Evolutionary conservation across 768 basidiomycete species (phyloP).

Genomic region (Flagelloscypha sp.): DNA sequence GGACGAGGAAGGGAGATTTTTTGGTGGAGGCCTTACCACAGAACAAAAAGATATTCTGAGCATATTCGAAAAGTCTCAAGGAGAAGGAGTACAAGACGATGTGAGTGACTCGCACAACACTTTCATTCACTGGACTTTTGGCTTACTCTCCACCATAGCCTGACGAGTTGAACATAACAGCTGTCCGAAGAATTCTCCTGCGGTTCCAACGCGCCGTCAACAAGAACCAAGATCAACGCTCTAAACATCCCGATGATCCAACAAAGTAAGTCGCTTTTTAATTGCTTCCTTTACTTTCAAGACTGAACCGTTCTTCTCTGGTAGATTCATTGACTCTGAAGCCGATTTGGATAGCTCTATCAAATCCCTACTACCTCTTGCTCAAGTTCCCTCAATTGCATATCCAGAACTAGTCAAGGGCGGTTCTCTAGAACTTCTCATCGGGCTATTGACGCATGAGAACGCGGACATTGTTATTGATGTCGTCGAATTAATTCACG

Average conservation of each 20-base stretch:
- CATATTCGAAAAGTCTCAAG: slow-evolving; percentile 77
- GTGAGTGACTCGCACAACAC: slow-evolving; percentile 34
- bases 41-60: slow-evolving; percentile 95
- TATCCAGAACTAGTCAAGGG: slow-evolving; percentile 86
- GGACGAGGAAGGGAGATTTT: slow-evolving; percentile 88
- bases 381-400: slow-evolving; percentile 73
- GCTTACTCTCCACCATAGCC: slow-evolving; percentile 31
- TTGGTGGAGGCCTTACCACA: slow-evolving; percentile 84
- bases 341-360: slow-evolving; percentile 86
- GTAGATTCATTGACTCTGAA: slow-evolving; percentile 99
- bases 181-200: slow-evolving; percentile 65
- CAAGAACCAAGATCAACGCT: slow-evolving; percentile 94
- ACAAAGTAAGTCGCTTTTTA: slow-evolving; percentile 50
- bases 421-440: slow-evolving; percentile 58
- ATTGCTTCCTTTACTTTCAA: slow-evolving; percentile 6
- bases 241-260: slow-evolving; percentile 91
- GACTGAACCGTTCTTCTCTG: background rate
- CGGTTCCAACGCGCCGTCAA: slow-evolving; percentile 83
- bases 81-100: slow-evolving; percentile 56
- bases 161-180: slow-evolving; percentile 60
- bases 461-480: slow-evolving; percentile 97
- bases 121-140: slow-evolving; percentile 11
- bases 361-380: slow-evolving; percentile 80
- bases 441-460: slow-evolving; percentile 89
- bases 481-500: slow-evolving; percentile 84